phyloP scores from a whole-genome alignment of 1,284 basidiomycete genomes.

The Puccinia hordei region DNA sequence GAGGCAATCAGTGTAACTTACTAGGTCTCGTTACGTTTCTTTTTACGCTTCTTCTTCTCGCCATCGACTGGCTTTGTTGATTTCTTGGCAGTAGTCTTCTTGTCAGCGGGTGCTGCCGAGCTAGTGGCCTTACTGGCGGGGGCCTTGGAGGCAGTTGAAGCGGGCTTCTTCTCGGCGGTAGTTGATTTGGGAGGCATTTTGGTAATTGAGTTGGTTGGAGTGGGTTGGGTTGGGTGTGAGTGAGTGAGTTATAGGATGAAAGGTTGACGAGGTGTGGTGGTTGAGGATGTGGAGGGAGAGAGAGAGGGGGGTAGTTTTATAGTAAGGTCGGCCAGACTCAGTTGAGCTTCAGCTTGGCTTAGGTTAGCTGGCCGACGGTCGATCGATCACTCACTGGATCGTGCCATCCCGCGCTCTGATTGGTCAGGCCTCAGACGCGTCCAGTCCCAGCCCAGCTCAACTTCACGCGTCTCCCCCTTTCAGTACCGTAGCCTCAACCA shows the following conservation, averaged over 20 bases:
- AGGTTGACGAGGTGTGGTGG: not conserved
- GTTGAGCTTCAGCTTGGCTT: too few relatives aligned
- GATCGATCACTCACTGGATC: conserved; percentile 9
- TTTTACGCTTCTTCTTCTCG: conserved; percentile 68
- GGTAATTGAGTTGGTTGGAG: not conserved
- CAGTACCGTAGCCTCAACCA: too few relatives aligned
- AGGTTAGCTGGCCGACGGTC: not conserved
- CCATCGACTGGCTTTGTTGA: conserved; percentile 62
- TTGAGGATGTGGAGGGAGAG: not conserved
- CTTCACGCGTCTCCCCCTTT: too few relatives aligned
- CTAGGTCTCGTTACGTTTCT: conserved; percentile 66
- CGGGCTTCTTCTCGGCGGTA: conserved; percentile 50
- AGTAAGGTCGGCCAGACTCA: not conserved
- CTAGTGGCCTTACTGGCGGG: conserved; percentile 67
- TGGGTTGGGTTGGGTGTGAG: too few relatives aligned
- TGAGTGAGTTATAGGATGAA: too few relatives aligned
- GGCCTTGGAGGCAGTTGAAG: conserved; percentile 58
- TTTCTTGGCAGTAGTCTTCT: conserved; percentile 65
- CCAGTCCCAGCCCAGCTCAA: not conserved
- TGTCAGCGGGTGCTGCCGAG: conserved; percentile 62
- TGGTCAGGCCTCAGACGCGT: conserved; percentile 18
- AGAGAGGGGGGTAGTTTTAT: not conserved
- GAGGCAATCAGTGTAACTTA: too few relatives aligned
- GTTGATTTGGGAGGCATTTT: conserved; percentile 50
- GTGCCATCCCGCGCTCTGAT: conserved; percentile 21